Conservation (phyloP, 2,329 filamentous ascomycete genomes). For the Nothopassalora personata region DNA sequence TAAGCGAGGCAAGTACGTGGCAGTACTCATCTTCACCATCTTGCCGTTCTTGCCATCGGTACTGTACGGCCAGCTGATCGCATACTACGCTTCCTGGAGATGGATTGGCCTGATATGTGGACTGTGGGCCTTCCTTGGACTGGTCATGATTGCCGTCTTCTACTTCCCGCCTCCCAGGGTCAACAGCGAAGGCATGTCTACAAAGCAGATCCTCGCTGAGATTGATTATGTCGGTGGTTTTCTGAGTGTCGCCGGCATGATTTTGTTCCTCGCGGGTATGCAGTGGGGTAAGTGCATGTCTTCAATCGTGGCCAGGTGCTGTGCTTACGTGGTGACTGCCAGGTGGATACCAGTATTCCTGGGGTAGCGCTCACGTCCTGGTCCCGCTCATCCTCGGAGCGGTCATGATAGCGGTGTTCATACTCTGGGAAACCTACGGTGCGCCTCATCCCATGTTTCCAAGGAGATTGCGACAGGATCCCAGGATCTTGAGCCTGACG, state of each 20-base stretch:
- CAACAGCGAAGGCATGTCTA: conserved; percentile 39
- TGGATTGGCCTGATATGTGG: conserved; percentile 51
- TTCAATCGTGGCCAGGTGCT: too few species aligned
- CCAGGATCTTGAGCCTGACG: conserved; percentile 33
- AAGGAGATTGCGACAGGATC: conserved; percentile 20
- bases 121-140: conserved; percentile 47
- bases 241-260: conserved; percentile 46
- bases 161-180: conserved; percentile 51
- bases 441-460: conserved; percentile 27
- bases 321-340: too few species aligned
- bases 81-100: conserved; percentile 46
- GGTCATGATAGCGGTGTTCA: conserved; percentile 29
- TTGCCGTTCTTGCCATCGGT: conserved; percentile 58
- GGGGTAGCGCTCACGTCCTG: conserved; percentile 30
- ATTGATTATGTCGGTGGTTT: conserved; percentile 51
- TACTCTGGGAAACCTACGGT: conserved; percentile 29
- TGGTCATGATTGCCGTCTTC: conserved; percentile 48
- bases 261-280: conserved; percentile 47
- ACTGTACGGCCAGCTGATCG: conserved; percentile 56
- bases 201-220: conserved; percentile 38
- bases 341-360: conserved; percentile 29
- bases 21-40: conserved; percentile 56
- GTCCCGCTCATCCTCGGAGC: conserved; percentile 31
- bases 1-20: conserved; percentile 60
- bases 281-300: neutral